Evolutionary conservation across 2,329 filamentous ascomycete species (phyloP).

Genomic region (Penicillium rolfsii): DNA sequence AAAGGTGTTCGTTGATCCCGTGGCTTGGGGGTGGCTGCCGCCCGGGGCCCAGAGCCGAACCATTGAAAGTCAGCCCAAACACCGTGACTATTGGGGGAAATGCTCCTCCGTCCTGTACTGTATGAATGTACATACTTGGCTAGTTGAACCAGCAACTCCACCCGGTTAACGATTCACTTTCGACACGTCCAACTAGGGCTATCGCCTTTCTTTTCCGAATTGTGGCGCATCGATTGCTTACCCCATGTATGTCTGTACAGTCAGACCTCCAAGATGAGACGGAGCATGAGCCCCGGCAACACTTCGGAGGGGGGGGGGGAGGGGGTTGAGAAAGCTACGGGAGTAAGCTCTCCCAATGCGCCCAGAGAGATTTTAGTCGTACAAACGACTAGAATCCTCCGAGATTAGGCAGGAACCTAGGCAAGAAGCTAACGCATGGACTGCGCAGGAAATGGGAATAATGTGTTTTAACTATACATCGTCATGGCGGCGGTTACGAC

Average conservation of each 20-base stretch:
- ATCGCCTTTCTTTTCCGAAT: neutral
- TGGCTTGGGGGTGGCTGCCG: slow-evolving; percentile 8
- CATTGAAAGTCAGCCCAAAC: neutral
- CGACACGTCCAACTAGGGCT: neutral
- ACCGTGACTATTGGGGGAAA: too few relatives aligned
- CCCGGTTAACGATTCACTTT: neutral
- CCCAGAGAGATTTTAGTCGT: slow-evolving; percentile 3
- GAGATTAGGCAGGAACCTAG: slow-evolving; percentile 7
- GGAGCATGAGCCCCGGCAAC: neutral
- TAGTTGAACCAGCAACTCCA: neutral
- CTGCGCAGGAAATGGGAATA: neutral
- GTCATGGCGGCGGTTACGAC: neutral
- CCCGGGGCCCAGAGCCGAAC: neutral
- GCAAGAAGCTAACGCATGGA: neutral
- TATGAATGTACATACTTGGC: neutral
- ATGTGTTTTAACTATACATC: neutral
- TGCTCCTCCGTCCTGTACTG: too few relatives aligned
- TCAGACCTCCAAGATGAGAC: neutral
- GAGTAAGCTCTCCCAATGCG: neutral
- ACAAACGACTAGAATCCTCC: slow-evolving; percentile 2
- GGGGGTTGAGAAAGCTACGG: neutral
- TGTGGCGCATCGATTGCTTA: slow-evolving; percentile 7
- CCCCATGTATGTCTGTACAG: slow-evolving; percentile 4
- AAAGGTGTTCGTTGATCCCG: neutral
- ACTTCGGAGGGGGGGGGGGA: neutral